Conservation (phyloP, 768 basidiomycete species). For the Trametes coccinea region DNA sequence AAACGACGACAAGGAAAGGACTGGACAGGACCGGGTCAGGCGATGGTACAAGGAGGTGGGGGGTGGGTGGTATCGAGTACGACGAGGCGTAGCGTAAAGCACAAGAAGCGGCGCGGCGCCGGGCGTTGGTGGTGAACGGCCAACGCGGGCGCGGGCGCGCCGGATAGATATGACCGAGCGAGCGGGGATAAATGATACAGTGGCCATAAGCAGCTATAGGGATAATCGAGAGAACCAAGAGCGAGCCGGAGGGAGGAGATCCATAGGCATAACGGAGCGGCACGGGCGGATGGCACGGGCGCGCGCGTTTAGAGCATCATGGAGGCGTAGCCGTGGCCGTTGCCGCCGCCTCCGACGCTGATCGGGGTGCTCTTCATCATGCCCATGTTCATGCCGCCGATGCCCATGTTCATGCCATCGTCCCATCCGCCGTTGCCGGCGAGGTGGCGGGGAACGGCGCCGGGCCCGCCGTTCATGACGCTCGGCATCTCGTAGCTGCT, state of each 20-base stretch:
- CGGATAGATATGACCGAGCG: constrained; percentile 2
- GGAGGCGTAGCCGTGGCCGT: constrained; percentile 39
- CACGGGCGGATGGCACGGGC: background rate
- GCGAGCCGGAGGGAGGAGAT: background rate
- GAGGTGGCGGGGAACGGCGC: constrained; percentile 31
- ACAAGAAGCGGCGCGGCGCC: constrained; percentile 10
- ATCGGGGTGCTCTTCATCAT: constrained; percentile 37
- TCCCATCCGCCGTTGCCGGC: constrained; percentile 25
- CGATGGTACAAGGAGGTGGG: constrained; percentile 4
- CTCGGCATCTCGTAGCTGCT: constrained; percentile 39
- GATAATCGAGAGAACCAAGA: constrained; percentile 1
- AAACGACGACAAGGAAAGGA: constrained; percentile 7
- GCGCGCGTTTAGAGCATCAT: constrained; percentile 36
- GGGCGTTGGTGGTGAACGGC: background rate
- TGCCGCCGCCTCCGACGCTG: constrained; percentile 39
- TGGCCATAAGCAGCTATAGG: constrained; percentile 17
- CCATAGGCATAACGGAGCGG: constrained; percentile 1
- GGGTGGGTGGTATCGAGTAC: constrained; percentile 12
- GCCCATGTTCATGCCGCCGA: constrained; percentile 34
- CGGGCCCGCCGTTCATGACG: constrained; percentile 24
- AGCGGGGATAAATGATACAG: constrained; percentile 14
- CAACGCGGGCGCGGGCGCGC: background rate
- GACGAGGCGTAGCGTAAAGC: constrained; percentile 15
- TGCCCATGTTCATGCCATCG: constrained; percentile 30
- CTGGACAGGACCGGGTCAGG: constrained; percentile 8